These are phyloP conservation scores for Cyathus olla DNA, from an alignment of 1,284 basidiomycete species.

Conservation along the genomic window DNA sequence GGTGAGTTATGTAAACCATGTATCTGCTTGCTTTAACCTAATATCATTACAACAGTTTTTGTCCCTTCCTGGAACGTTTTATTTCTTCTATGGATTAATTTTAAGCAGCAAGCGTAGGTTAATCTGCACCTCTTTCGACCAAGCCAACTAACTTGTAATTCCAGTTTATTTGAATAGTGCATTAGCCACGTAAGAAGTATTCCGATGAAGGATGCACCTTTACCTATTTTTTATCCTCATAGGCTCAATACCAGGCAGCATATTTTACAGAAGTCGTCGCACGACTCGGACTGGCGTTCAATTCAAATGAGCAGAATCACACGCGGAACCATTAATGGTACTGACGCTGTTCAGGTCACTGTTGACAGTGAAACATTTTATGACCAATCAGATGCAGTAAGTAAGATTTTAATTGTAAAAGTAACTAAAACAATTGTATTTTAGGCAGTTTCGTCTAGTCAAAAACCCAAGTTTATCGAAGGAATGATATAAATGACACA, in stretches of 20 bases:
- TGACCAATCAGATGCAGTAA: neutral
- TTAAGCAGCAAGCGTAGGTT: conserved; percentile 23
- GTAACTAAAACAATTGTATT: too few relatives aligned
- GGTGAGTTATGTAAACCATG: conserved; percentile 8
- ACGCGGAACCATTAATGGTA: neutral
- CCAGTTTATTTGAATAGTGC: conserved; percentile 31
- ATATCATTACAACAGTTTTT: conserved; percentile 16
- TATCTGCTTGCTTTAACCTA: neutral
- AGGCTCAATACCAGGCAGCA: conserved; percentile 1
- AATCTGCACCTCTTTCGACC: neutral
- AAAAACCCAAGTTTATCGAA: too few relatives aligned
- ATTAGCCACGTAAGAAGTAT: conserved; percentile 20
- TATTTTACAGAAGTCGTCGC: neutral
- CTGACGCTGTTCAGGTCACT: neutral
- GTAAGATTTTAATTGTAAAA: too few relatives aligned
- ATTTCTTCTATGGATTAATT: conserved; percentile 23
- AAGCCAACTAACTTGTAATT: neutral
- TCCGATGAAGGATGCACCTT: neutral
- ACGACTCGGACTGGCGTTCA: neutral
- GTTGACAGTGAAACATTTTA: neutral
- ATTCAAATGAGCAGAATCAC: neutral
- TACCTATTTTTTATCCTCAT: neutral
- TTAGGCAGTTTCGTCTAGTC: too few relatives aligned
- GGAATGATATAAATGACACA: too few relatives aligned
- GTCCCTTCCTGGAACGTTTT: conserved; percentile 21